A percentile compares a stretch with the other conserved stretches of the same genome.
Conservation (phyloP, 1,284 basidiomycete species). For the Leucoagaricus sp. region DNA sequence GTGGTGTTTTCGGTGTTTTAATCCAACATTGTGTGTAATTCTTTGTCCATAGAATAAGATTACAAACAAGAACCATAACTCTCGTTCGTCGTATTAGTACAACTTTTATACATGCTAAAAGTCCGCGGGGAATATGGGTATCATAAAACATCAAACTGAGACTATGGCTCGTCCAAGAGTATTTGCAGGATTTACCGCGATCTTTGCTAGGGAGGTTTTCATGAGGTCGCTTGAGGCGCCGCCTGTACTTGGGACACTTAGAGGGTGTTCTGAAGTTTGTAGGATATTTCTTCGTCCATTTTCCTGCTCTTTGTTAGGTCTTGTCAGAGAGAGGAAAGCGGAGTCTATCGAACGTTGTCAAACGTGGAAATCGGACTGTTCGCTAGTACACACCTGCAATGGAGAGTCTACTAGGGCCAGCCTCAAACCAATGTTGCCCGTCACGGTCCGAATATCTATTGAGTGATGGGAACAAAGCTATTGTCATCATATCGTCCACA, state of each 20-base stretch:
- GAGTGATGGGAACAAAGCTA: constrained; percentile 7
- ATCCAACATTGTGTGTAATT: background rate
- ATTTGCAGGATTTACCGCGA: background rate
- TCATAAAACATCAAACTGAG: background rate
- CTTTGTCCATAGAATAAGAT: background rate
- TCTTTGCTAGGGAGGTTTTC: background rate
- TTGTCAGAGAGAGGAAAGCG: background rate
- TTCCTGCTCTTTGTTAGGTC: background rate
- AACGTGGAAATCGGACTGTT: background rate
- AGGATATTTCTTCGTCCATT: background rate
- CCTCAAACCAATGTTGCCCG: constrained; percentile 64
- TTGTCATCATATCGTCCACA: background rate
- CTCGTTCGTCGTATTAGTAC: background rate
- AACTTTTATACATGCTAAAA: background rate
- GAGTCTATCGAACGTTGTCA: background rate
- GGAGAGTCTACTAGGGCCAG: constrained; percentile 56
- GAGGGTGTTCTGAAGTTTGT: background rate
- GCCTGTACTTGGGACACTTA: background rate
- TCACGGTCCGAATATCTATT: constrained; percentile 52
- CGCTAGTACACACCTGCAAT: constrained; percentile 44
- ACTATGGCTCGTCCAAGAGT: background rate
- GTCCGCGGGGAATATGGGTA: constrained; percentile 1
- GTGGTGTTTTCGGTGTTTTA: background rate
- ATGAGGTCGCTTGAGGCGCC: background rate
- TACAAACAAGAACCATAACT: background rate